A percentile compares a stretch with the other conserved stretches of the same genome.
These are phyloP conservation scores for Clonostachys solani DNA, from an alignment of 2,329 filamentous ascomycete species.

Conservation along the genomic window DNA sequence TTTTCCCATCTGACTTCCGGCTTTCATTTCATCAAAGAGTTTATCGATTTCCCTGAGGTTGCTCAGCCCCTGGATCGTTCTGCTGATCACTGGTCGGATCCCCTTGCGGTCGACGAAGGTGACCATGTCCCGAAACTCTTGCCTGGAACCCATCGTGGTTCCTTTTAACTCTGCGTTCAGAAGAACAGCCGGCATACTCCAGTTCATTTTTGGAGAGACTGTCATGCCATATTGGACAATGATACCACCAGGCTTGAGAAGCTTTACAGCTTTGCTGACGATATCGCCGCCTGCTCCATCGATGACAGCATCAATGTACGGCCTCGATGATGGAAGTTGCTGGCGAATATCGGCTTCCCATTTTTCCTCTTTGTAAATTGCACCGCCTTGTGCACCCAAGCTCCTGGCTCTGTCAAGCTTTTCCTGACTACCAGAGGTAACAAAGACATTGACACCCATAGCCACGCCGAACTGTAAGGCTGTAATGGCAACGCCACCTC, in stretches of 20 bases:
- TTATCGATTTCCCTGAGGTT: slow-evolving; percentile 75
- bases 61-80: slow-evolving; percentile 67
- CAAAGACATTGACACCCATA: slow-evolving; percentile 72
- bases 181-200: slow-evolving; percentile 76
- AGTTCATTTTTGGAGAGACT: slow-evolving; percentile 77
- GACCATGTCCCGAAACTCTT: slow-evolving; percentile 90
- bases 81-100: slow-evolving; percentile 74
- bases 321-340: slow-evolving; percentile 59
- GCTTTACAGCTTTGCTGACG: slow-evolving; percentile 59
- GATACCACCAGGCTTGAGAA: slow-evolving; percentile 80
- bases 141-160: slow-evolving; percentile 84
- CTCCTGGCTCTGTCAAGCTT: slow-evolving; percentile 71
- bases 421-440: slow-evolving; percentile 68
- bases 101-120: slow-evolving; percentile 70
- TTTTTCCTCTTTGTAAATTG: slow-evolving; percentile 69
- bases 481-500: slow-evolving; percentile 84
- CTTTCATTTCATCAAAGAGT: slow-evolving; percentile 85
- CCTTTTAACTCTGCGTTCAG: slow-evolving; percentile 86
- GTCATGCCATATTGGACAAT: slow-evolving; percentile 93
- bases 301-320: slow-evolving; percentile 76
- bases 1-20: slow-evolving; percentile 86
- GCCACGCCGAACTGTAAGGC: slow-evolving; percentile 75
- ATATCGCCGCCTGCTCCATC: slow-evolving; percentile 90
- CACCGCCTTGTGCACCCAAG: slow-evolving; percentile 78
- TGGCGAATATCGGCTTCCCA: slow-evolving; percentile 76